phyloP scores from a whole-genome alignment of 768 basidiomycete genomes.

The Ephemerocybe angulata region DNA sequence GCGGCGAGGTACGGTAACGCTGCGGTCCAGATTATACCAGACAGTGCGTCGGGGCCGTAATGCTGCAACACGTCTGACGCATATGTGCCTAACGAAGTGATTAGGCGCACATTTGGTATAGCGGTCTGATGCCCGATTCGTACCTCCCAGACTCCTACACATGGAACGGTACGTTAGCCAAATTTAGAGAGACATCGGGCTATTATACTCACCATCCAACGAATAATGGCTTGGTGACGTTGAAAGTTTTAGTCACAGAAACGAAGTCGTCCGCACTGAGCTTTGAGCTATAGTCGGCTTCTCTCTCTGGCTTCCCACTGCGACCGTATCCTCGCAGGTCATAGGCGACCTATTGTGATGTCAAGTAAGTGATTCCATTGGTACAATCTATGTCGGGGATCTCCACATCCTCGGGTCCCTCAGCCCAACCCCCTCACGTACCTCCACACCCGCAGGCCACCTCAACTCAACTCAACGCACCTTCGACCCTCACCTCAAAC shows the following conservation, averaged over 20 bases:
- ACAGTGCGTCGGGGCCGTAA: slow-evolving; percentile 23
- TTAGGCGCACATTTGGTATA: not conserved
- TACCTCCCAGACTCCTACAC: slow-evolving; percentile 29
- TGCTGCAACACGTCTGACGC: slow-evolving; percentile 26
- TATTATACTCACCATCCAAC: slow-evolving; percentile 32
- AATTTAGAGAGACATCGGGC: too few species aligned
- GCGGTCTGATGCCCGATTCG: not conserved
- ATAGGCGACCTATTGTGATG: slow-evolving; percentile 26
- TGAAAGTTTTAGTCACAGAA: slow-evolving; percentile 25
- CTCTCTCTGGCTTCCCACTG: slow-evolving; percentile 27
- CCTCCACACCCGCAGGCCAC: too few species aligned
- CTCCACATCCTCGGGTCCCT: too few species aligned
- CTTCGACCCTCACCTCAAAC: too few species aligned
- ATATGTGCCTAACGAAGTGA: slow-evolving; percentile 20
- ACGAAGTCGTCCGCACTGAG: slow-evolving; percentile 31
- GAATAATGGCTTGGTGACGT: slow-evolving; percentile 26
- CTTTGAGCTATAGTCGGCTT: slow-evolving; percentile 21
- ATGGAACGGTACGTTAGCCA: not conserved
- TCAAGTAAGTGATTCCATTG: not conserved
- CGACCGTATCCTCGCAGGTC: slow-evolving; percentile 32
- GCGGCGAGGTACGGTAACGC: slow-evolving; percentile 22
- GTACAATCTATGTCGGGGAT: too few species aligned
- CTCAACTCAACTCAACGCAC: too few species aligned
- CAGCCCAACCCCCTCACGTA: too few species aligned
- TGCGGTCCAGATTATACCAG: slow-evolving; percentile 26